These are phyloP conservation scores for Talaromyces sp. DNA, from an alignment of 2,329 filamentous ascomycete genomes.

Conservation along the genomic window DNA sequence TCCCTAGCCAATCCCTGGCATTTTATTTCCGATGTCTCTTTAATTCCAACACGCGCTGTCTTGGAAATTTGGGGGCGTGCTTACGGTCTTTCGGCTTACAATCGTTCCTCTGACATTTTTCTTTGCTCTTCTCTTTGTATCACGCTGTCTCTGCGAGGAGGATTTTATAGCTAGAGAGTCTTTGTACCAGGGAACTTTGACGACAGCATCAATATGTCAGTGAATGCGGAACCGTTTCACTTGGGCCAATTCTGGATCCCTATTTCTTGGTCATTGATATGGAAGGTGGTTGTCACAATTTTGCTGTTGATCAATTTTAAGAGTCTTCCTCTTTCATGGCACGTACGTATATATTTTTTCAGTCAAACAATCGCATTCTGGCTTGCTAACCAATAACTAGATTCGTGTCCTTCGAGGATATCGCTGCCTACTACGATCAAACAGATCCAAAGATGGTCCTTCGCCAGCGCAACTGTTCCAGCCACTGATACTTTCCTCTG, in stretches of 20 bases:
- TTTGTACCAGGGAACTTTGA: background rate
- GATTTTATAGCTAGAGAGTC: too few relatives aligned
- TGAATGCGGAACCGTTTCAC: conserved; percentile 7
- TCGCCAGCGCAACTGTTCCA: conserved; percentile 12
- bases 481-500: conserved; percentile 12
- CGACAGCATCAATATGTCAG: conserved; percentile 3
- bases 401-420: conserved; percentile 13
- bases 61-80: background rate
- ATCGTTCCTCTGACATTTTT: background rate
- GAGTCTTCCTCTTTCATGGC: conserved; percentile 14
- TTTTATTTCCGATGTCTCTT: background rate
- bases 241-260: conserved; percentile 8
- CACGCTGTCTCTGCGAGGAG: background rate
- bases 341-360: conserved; percentile 10
- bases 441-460: conserved; percentile 9
- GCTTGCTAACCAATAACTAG: background rate
- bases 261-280: conserved; percentile 9
- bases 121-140: background rate
- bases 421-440: conserved; percentile 12
- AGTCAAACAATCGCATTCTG: background rate
- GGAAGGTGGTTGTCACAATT: conserved; percentile 8
- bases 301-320: conserved; percentile 13
- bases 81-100: background rate
- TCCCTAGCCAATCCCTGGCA: background rate
- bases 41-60: background rate